Conservation (phyloP, 495 filamentous ascomycete genomes). For the Cladorrhinum samala region DNA sequence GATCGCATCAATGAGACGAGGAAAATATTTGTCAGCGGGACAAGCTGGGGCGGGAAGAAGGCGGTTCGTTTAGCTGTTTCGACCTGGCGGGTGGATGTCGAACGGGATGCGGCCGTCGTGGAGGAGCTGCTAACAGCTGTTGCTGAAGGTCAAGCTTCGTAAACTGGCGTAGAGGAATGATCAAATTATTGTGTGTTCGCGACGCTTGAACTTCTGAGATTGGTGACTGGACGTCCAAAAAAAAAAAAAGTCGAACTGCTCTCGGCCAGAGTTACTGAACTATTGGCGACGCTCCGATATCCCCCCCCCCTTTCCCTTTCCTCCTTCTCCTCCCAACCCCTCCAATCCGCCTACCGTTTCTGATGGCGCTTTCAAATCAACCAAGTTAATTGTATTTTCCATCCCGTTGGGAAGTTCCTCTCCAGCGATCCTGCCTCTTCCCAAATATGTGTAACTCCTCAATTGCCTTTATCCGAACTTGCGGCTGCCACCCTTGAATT, state of each 20-base stretch:
- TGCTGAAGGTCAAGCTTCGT: constrained; percentile 9
- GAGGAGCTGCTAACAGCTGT: constrained; percentile 39
- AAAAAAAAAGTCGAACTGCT: too few relatives aligned
- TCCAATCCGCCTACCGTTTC: not conserved
- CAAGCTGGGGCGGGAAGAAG: constrained; percentile 62
- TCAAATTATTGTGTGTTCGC: too few relatives aligned
- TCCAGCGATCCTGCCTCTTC: too few relatives aligned
- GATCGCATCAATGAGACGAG: constrained; percentile 65
- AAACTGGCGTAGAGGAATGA: too few relatives aligned
- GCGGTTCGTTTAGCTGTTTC: constrained; percentile 77
- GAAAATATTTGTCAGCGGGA: constrained; percentile 79
- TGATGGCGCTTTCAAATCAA: not conserved
- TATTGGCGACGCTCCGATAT: not conserved
- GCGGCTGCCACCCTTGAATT: constrained; percentile 37
- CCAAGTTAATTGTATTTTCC: not conserved
- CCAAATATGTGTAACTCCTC: too few relatives aligned
- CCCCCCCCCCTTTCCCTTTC: not conserved
- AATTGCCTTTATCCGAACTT: constrained; percentile 42
- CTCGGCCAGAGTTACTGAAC: not conserved
- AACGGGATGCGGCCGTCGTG: constrained; percentile 49
- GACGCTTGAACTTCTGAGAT: too few relatives aligned
- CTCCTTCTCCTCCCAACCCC: not conserved
- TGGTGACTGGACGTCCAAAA: too few relatives aligned
- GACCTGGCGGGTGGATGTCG: constrained; percentile 66
- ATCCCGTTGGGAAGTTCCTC: not conserved